Evolutionary conservation across 1,139 yeast species (phyloP).

Genomic region (Lodderomyces pseudojiufengensis): DNA sequence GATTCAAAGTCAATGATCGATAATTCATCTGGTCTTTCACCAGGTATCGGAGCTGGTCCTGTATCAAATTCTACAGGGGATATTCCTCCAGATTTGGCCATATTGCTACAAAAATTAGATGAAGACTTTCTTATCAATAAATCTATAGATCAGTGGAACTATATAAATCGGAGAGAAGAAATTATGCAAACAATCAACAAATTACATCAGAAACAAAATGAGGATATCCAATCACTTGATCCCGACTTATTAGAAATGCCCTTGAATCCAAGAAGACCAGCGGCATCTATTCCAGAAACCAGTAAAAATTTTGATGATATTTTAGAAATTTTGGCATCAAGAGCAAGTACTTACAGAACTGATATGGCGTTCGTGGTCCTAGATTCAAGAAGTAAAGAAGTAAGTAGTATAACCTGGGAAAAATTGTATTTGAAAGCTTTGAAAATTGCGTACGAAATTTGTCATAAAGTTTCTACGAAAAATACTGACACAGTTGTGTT

Average conservation of each 20-base stretch:
- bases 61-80: conserved; percentile 21
- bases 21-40: conserved; percentile 8
- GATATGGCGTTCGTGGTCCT: conserved; percentile 72
- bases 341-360: conserved; percentile 63
- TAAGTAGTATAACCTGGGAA: conserved; percentile 80
- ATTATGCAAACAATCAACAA: conserved; percentile 38
- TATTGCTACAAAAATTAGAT: conserved; percentile 41
- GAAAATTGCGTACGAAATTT: conserved; percentile 82
- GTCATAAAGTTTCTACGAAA: conserved; percentile 64
- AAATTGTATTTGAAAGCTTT: conserved; percentile 79
- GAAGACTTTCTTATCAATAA: conserved; percentile 41
- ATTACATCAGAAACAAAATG: conserved; percentile 34
- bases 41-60: conserved; percentile 7
- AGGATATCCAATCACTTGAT: conserved; percentile 22
- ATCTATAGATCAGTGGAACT: conserved; percentile 48
- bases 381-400: conserved; percentile 80
- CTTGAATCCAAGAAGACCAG: conserved; percentile 51
- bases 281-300: conserved; percentile 4
- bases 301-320: conserved; percentile 48
- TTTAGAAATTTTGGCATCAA: conserved; percentile 65
- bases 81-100: conserved; percentile 47
- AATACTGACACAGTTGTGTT: conserved; percentile 82
- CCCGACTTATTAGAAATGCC: conserved; percentile 51
- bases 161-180: conserved; percentile 45
- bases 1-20: conserved; percentile 9